These are phyloP conservation scores for Plasmopara halstedii DNA, from an alignment of 352 stramenopile species.

Conservation along the genomic window DNA sequence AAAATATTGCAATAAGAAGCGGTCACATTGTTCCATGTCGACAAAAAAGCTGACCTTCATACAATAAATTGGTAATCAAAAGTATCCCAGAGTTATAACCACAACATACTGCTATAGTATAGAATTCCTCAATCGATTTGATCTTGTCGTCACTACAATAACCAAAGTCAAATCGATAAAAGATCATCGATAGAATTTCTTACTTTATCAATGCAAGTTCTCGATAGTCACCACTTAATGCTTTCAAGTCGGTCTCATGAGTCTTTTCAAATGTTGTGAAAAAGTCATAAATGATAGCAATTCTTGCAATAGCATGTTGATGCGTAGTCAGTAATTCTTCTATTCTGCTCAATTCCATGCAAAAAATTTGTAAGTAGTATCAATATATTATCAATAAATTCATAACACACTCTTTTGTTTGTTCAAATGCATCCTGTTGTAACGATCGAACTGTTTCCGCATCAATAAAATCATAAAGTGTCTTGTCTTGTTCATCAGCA, in stretches of 20 bases:
- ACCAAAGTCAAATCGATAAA: not conserved
- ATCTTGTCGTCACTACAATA: constrained; percentile 19
- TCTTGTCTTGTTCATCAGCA: constrained; percentile 47
- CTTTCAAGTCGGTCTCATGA: constrained; percentile 26
- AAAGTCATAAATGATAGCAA: constrained; percentile 52
- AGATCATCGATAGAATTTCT: not conserved
- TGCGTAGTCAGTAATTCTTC: constrained; percentile 59
- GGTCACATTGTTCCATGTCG: constrained; percentile 85
- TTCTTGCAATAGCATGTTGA: constrained; percentile 51
- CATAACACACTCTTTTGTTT: constrained; percentile 48
- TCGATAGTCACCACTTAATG: constrained; percentile 23
- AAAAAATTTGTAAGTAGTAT: not conserved
- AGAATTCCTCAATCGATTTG: constrained; percentile 33
- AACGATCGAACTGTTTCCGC: constrained; percentile 71
- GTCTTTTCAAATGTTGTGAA: constrained; percentile 51
- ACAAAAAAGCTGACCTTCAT: constrained; percentile 70
- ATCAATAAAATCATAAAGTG: constrained; percentile 81
- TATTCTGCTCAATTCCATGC: constrained; percentile 26
- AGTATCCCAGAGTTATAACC: not conserved
- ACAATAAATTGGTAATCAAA: not conserved
- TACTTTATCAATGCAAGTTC: constrained; percentile 19
- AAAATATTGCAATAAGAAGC: constrained; percentile 68
- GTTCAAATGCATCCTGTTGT: constrained; percentile 66
- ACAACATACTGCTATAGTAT: constrained; percentile 31
- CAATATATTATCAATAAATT: not conserved